Percentiles rank a stretch among this genome's conserved stretches.
These are phyloP conservation scores for Collybiopsis confluens DNA, from an alignment of 768 basidiomycete genomes.

Conservation along the genomic window DNA sequence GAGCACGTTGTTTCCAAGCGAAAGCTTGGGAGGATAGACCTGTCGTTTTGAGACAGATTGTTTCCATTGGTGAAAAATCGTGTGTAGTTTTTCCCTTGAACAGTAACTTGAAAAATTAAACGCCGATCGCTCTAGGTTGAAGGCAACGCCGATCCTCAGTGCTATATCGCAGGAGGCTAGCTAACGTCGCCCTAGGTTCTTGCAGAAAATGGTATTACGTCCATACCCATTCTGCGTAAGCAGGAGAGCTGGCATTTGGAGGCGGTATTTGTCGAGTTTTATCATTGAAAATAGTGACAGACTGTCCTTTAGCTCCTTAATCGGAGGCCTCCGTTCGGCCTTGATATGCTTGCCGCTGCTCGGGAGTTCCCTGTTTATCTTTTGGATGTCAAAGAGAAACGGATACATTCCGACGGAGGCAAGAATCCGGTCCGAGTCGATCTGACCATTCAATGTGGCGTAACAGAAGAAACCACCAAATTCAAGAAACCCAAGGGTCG, in stretches of 20 bases:
- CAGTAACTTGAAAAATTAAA: not conserved
- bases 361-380: constrained; percentile 65
- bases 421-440: constrained; percentile 53
- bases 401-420: constrained; percentile 38
- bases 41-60: constrained; percentile 79
- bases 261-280: too few relatives aligned
- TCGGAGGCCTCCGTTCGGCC: constrained; percentile 70
- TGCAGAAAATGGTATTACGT: constrained; percentile 66
- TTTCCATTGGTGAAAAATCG: constrained; percentile 93
- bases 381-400: constrained; percentile 46
- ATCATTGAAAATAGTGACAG: too few relatives aligned
- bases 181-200: constrained; percentile 49
- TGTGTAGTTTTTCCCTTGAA: constrained; percentile 32
- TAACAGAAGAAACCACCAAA: constrained; percentile 28
- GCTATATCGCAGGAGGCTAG: too few relatives aligned
- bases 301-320: constrained; percentile 60
- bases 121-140: constrained; percentile 24
- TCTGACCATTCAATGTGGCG: constrained; percentile 53
- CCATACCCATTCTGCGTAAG: constrained; percentile 50
- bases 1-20: constrained; percentile 72
- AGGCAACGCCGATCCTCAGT: constrained; percentile 23
- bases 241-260: constrained; percentile 63
- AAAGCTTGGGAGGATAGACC: constrained; percentile 93
- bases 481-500: constrained; percentile 44
- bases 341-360: constrained; percentile 57